Conservation (phyloP, 1,284 basidiomycete species). For the Ustilago lituana region DNA sequence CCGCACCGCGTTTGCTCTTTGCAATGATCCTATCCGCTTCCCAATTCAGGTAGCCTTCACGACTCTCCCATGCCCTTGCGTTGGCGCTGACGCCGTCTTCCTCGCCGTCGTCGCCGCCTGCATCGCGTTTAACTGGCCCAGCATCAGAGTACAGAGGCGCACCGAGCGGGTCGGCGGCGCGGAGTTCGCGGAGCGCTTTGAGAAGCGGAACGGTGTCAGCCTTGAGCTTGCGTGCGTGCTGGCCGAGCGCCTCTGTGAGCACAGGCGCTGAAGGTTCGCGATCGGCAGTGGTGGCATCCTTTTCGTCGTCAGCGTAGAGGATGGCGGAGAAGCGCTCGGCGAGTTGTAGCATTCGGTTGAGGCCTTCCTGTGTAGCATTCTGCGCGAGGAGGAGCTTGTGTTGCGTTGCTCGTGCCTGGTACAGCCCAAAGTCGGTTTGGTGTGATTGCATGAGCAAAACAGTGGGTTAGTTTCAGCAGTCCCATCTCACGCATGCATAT, state of each 20-base stretch:
- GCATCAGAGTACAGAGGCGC: conserved; percentile 31
- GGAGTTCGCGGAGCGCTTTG: conserved; percentile 41
- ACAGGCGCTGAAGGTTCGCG: conserved; percentile 7
- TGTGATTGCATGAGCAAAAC: not conserved
- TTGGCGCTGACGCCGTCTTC: conserved; percentile 21
- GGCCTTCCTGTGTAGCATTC: conserved; percentile 22
- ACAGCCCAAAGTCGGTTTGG: not conserved
- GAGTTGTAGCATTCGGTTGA: conserved; percentile 27
- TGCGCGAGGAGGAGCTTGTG: conserved; percentile 43
- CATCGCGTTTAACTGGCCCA: conserved; percentile 1
- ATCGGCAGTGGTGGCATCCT: not conserved
- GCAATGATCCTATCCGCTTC: conserved; percentile 57
- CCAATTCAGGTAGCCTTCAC: conserved; percentile 61
- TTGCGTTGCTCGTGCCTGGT: conserved; percentile 37
- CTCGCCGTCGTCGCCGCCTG: conserved; percentile 5
- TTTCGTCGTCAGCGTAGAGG: conserved; percentile 14
- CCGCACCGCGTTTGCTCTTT: conserved; percentile 24
- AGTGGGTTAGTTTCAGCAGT: not conserved
- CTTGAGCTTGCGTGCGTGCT: conserved; percentile 46
- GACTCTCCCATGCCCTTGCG: conserved; percentile 48
- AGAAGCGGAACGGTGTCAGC: conserved; percentile 45
- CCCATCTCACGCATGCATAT: not conserved
- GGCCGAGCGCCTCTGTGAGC: conserved; percentile 25
- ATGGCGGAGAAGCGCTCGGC: conserved; percentile 33
- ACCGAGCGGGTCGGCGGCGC: conserved; percentile 49